These are phyloP conservation scores for Hygrophorus russula DNA, from an alignment of 768 basidiomycete genomes.

Conservation along the genomic window DNA sequence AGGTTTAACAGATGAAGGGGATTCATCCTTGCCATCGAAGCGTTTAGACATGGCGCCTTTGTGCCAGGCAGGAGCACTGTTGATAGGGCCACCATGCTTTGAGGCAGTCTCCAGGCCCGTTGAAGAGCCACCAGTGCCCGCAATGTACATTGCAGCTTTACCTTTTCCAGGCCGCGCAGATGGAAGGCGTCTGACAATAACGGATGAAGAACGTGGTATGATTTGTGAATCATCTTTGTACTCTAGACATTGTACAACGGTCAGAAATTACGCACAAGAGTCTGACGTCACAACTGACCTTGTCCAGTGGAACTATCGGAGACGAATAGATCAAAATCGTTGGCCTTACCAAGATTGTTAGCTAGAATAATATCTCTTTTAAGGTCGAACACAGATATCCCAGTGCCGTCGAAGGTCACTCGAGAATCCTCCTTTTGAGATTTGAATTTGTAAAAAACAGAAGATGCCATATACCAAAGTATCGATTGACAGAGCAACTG, in stretches of 20 bases:
- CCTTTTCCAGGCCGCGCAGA: constrained; percentile 74
- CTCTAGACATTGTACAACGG: constrained; percentile 33
- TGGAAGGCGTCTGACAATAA: constrained; percentile 86
- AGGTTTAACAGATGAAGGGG: constrained; percentile 20
- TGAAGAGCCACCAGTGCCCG: constrained; percentile 28
- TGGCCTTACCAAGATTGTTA: constrained; percentile 92
- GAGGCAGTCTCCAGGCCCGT: constrained; percentile 39
- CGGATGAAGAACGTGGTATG: constrained; percentile 90
- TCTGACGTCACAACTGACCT: constrained; percentile 41
- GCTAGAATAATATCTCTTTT: constrained; percentile 97
- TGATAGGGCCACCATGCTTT: constrained; percentile 18
- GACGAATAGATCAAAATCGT: constrained; percentile 90
- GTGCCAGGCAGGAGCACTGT: constrained; percentile 41
- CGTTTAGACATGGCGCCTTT: constrained; percentile 77
- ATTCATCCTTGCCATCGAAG: constrained; percentile 79
- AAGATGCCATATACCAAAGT: constrained; percentile 59
- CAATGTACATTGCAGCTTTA: constrained; percentile 68
- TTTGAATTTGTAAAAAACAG: constrained; percentile 97
- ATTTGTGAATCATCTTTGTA: constrained; percentile 86
- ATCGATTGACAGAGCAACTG: constrained; percentile 4
- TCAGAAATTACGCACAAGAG: neutral
- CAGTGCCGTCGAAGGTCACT: constrained; percentile 96
- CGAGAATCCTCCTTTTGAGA: constrained; percentile 91
- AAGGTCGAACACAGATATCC: constrained; percentile 97
- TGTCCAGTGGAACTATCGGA: constrained; percentile 80